phyloP scores from a whole-genome alignment of 2,329 filamentous ascomycete species.

The Arthroderma sp. region DNA sequence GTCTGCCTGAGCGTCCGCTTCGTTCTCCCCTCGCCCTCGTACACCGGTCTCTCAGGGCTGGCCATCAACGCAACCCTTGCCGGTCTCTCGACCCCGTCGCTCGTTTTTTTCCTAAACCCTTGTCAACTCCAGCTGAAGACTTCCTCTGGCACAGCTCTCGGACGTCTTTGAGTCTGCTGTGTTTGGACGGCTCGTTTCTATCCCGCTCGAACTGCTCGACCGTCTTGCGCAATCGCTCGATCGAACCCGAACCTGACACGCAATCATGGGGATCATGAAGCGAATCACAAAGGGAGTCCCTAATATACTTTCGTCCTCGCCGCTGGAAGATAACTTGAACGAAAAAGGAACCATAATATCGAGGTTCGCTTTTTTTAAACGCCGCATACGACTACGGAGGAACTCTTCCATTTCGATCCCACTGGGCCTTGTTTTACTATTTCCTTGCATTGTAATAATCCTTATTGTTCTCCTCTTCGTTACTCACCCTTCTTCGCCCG shows the following conservation, averaged over 20 bases:
- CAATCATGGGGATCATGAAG: conserved; percentile 43
- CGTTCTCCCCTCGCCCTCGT: not conserved
- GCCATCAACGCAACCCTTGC: not conserved
- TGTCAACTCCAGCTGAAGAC: not conserved
- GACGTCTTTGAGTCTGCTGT: not conserved
- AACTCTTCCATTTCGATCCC: conserved; percentile 90
- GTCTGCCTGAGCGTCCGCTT: not conserved
- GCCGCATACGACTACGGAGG: conserved; percentile 75
- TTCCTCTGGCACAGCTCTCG: not conserved
- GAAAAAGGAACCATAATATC: conserved; percentile 35
- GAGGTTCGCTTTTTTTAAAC: conserved; percentile 66
- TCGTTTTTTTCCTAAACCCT: not conserved
- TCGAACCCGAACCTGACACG: conserved; percentile 5
- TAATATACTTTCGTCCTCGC: conserved; percentile 31
- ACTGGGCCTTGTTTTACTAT: conserved; percentile 80
- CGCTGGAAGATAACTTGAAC: conserved; percentile 34
- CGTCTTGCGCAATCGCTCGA: not conserved
- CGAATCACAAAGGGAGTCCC: conserved; percentile 43
- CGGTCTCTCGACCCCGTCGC: not conserved
- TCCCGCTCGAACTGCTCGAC: not conserved
- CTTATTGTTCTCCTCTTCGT: conserved; percentile 84
- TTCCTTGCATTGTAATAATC: conserved; percentile 81
- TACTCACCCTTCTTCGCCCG: conserved; percentile 71
- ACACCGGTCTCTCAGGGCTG: too few relatives aligned
- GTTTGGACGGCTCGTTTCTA: not conserved